phyloP scores from a whole-genome alignment of 1,284 basidiomycete species.

The Ceraceosorus guamensis region DNA sequence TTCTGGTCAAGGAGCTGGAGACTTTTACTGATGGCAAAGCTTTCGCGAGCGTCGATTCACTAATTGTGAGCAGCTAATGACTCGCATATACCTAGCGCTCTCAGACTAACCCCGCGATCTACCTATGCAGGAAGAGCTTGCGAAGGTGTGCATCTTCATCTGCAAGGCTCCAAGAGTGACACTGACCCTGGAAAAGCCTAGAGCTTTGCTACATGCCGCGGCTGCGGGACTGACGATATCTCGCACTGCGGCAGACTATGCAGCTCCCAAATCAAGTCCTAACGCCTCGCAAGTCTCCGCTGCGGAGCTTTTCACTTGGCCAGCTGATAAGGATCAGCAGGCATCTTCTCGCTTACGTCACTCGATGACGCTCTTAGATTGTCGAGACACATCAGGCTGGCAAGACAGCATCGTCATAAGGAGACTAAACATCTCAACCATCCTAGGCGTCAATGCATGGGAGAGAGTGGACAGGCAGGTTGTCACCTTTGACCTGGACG shows the following conservation, averaged over 20 bases:
- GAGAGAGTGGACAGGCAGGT: constrained; percentile 65
- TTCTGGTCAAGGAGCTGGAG: constrained; percentile 43
- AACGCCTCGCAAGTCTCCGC: background rate
- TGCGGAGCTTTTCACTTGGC: background rate
- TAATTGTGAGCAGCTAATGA: constrained; percentile 11
- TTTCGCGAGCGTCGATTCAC: constrained; percentile 25
- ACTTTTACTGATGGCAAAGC: constrained; percentile 22
- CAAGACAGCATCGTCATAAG: constrained; percentile 51
- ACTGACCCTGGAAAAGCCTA: constrained; percentile 54
- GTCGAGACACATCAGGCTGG: background rate
- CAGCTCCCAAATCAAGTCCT: background rate
- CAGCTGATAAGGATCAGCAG: constrained; percentile 10
- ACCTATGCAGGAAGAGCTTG: constrained; percentile 49
- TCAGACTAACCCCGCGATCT: background rate
- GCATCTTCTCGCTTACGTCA: too few species aligned
- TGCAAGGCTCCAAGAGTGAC: constrained; percentile 50
- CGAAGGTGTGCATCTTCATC: constrained; percentile 51
- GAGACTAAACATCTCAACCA: constrained; percentile 57
- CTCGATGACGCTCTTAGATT: too few species aligned
- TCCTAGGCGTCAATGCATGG: constrained; percentile 67
- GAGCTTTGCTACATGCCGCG: constrained; percentile 57
- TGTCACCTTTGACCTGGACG: constrained; percentile 56
- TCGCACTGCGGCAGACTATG: constrained; percentile 20
- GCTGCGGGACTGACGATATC: constrained; percentile 52
- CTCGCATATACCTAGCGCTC: background rate